Conservation (phyloP, 2,329 filamentous ascomycete genomes). For the Fusarium oligoseptatum region DNA sequence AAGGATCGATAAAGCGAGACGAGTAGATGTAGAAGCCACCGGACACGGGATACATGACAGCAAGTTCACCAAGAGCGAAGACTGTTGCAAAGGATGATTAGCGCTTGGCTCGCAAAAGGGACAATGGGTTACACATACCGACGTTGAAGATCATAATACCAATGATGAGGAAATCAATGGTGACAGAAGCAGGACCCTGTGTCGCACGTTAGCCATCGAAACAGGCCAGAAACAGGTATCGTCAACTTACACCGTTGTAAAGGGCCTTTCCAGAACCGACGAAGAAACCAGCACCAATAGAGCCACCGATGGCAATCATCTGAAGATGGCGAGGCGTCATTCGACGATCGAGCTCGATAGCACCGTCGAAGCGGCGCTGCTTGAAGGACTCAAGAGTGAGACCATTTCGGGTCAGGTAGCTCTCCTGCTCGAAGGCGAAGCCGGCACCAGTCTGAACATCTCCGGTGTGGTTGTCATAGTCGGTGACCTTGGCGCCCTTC, state of each 20-base stretch:
- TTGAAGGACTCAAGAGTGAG: constrained; percentile 45
- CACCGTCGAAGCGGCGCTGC: constrained; percentile 33
- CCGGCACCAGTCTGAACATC: constrained; percentile 34
- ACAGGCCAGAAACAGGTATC: background rate
- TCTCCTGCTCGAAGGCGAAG: constrained; percentile 40
- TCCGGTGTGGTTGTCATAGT: constrained; percentile 30
- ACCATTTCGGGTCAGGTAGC: constrained; percentile 42
- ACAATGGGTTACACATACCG: constrained; percentile 30
- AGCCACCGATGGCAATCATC: constrained; percentile 74
- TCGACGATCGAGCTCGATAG: constrained; percentile 56
- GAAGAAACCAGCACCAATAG: constrained; percentile 74
- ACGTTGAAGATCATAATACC: constrained; percentile 74
- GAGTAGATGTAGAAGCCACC: constrained; percentile 74
- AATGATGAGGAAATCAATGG: constrained; percentile 67
- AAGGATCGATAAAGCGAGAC: constrained; percentile 72
- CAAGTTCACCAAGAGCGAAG: constrained; percentile 72
- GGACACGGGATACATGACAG: constrained; percentile 72
- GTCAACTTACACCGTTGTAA: constrained; percentile 56
- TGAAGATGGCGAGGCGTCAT: constrained; percentile 71
- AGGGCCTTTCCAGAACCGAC: constrained; percentile 70
- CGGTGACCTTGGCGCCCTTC: constrained; percentile 37
- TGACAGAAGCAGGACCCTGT: constrained; percentile 57
- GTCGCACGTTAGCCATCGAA: constrained; percentile 9
- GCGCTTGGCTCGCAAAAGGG: background rate
- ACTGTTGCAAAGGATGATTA: constrained; percentile 49